Base-by-base conservation (phyloP, 2,329 filamentous ascomycete species). In the Aspergillus alliaceus region DNA sequence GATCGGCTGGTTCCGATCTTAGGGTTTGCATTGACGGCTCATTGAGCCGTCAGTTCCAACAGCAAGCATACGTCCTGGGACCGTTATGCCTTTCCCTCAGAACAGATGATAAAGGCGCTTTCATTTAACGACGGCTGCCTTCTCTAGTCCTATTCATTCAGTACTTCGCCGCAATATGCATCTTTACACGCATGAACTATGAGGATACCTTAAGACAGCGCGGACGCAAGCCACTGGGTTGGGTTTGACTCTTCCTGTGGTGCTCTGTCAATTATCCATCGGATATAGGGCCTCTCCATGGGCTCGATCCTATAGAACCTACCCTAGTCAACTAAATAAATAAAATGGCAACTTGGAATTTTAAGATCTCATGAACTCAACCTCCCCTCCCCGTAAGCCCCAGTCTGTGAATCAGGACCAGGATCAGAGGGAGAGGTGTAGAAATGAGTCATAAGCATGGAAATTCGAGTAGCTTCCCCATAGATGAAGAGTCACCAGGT, bases 1-100 rank as follows among this genome's bases (percentile, higher is more conserved):
- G 50, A 14, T 53, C 50, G 50, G 37, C 50, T 53, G 50, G 50
- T 32, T 35, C 53, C 46, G 53, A 51, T 56, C 24, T 12, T 50
- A 25, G 15, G 20, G 18, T 37, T 53, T 44, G 18, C 27, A 22
- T 48, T 32, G 25, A 4, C n/a, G 40, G 14, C 25, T 20, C 44
- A 8, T 6, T 22, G 44, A 32, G 18, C 29, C 44, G 29, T 48
- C 25, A 32, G 27, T 9, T 31, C 7, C 32, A n/a, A 12, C 44
- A 14, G 20, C 14, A 24, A 6, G 27, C 27, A 31, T 31, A 22
- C 44, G n/a, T n/a, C 24, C 15, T 15, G n/a, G 40, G 7, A 44
- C 40, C 18, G 15, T 8, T 44, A 24, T 44, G 40, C 24, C 6
- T 27, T 24, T 44, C 40, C 12, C 24, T 14, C 9, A 4, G 40